Conservation (phyloP, 495 filamentous ascomycete species). For the Podospora conica region DNA sequence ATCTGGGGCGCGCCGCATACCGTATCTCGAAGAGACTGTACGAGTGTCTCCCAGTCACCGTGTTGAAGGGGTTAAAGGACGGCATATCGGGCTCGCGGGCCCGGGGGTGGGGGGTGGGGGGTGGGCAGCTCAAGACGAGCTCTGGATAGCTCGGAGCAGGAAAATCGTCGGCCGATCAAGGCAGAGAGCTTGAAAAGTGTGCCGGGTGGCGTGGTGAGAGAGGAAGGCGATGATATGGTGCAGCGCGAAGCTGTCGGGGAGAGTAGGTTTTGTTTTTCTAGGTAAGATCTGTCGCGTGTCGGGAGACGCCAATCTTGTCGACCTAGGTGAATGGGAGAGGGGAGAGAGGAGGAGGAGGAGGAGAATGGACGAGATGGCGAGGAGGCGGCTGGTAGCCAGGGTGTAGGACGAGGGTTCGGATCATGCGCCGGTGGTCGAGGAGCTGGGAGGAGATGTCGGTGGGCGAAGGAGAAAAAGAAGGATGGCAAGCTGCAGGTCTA, state of each 20-base stretch:
- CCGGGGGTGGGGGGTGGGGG: background rate
- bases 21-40: conserved; percentile 50
- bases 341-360: background rate
- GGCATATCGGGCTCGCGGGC: conserved; percentile 33
- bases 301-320: background rate
- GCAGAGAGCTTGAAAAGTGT: background rate
- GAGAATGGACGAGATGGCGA: conserved; percentile 1
- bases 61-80: conserved; percentile 45
- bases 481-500: conserved; percentile 4
- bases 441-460: conserved; percentile 4
- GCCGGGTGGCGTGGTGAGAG: background rate
- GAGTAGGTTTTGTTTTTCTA: background rate
- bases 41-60: conserved; percentile 35
- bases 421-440: background rate
- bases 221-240: background rate
- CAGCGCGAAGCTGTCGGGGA: background rate
- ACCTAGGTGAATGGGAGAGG: background rate
- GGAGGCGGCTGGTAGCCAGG: background rate
- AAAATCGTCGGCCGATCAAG: background rate
- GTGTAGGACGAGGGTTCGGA: background rate
- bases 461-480: conserved; percentile 1
- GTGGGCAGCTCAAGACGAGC: background rate
- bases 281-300: background rate
- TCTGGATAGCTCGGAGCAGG: background rate
- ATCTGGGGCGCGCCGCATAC: conserved; percentile 27